Conservation (phyloP, 2,329 filamentous ascomycete species). For the Coleophoma cylindrospora region DNA sequence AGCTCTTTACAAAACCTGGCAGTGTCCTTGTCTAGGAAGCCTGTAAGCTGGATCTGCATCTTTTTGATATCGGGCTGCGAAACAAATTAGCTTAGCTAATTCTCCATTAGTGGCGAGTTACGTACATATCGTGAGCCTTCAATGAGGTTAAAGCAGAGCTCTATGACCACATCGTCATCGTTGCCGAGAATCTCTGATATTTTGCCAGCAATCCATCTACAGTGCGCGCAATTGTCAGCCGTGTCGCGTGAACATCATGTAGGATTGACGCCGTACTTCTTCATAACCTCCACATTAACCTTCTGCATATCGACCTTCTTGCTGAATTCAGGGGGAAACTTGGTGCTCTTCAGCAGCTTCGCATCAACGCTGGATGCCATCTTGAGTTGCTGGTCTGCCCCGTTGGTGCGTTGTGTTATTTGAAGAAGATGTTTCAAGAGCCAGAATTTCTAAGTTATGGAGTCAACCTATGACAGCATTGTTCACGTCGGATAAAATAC, state of each 20-base stretch:
- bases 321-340: slow-evolving; percentile 89
- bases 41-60: slow-evolving; percentile 89
- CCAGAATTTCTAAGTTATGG: too few relatives aligned
- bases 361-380: slow-evolving; percentile 86
- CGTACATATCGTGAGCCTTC: slow-evolving; percentile 75
- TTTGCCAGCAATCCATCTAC: slow-evolving; percentile 87
- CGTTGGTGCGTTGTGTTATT: background rate
- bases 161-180: slow-evolving; percentile 94
- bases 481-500: too few relatives aligned
- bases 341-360: slow-evolving; percentile 85
- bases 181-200: slow-evolving; percentile 84
- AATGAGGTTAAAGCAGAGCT: slow-evolving; percentile 66
- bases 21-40: slow-evolving; percentile 92
- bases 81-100: slow-evolving; percentile 19
- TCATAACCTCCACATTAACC: slow-evolving; percentile 96
- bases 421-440: background rate
- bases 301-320: slow-evolving; percentile 97
- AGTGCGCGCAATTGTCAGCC: slow-evolving; percentile 9
- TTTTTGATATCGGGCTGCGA: slow-evolving; percentile 88
- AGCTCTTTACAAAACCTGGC: slow-evolving; percentile 86
- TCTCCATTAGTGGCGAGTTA: slow-evolving; percentile 15
- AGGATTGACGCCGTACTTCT: slow-evolving; percentile 62
- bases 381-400: slow-evolving; percentile 15
- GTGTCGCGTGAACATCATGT: slow-evolving; percentile 1
- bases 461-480: too few relatives aligned